Percentiles rank a stretch among this genome's conserved stretches.
phyloP scores from a whole-genome alignment of 192 early-diverging fungal species.

The Allomyces macrogynus region DNA sequence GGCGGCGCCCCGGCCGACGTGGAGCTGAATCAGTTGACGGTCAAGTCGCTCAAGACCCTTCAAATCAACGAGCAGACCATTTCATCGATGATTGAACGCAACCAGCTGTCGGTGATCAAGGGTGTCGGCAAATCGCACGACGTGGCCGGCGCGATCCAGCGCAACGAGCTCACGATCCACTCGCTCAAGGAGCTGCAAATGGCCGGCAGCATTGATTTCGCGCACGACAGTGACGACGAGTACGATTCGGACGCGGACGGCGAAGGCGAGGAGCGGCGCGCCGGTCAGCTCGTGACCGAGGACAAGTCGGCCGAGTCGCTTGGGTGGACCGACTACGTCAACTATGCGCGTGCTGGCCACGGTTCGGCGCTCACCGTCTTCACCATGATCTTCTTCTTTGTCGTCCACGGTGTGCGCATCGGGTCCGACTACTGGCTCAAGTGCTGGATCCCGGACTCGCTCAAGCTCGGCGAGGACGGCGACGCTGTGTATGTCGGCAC shows the following conservation, averaged over 20 bases:
- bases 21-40: constrained; percentile 29
- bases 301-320: constrained; percentile 11
- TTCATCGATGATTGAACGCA: constrained; percentile 47
- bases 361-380: constrained; percentile 26
- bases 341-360: constrained; percentile 13
- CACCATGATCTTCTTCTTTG: constrained; percentile 26
- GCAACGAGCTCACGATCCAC: constrained; percentile 53
- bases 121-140: constrained; percentile 25
- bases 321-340: constrained; percentile 14
- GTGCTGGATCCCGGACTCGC: constrained; percentile 6
- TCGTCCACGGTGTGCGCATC: constrained; percentile 41
- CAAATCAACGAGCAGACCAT: constrained; percentile 49
- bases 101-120: constrained; percentile 34
- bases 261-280: constrained; percentile 4
- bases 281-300: constrained; percentile 13
- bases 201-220: constrained; percentile 10
- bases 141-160: constrained; percentile 40
- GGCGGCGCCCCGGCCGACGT: constrained; percentile 19
- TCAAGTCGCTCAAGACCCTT: constrained; percentile 27
- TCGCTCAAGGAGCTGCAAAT: constrained; percentile 20
- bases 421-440: constrained; percentile 27
- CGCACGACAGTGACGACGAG: constrained; percentile 9
- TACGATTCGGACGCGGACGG: neutral
- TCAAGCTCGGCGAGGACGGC: constrained; percentile 6
- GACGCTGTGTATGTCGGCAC: constrained; percentile 28